Evolutionary conservation across 2,329 filamentous ascomycete genomes (phyloP), one percentile per base, ranked within the genome.

Genomic region (Calonectria hongkongensis): DNA sequence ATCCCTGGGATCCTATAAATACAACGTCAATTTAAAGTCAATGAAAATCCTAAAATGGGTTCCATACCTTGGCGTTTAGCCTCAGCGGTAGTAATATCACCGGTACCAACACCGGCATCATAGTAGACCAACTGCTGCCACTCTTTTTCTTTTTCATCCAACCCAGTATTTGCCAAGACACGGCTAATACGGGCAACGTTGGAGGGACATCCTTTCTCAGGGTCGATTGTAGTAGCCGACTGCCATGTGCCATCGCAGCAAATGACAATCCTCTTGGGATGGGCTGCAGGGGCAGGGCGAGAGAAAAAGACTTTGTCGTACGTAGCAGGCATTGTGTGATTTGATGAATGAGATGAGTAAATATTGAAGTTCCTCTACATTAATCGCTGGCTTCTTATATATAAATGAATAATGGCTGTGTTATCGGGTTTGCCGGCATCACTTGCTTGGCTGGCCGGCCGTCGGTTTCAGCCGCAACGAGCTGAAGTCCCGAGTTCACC

Each of bases 51-150:
- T 6, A 27, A 27, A 3, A 27, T 13, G 5, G 12, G 1, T 15
- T 28, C 5, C 21, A 27, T 50, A 50, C 47, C 47, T 27, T 50
- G 47, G 3, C 47, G 25, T 1, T 10, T 50, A 15, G 47, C 47
- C 21, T 50, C 47, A 5, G 13, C 4, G 9, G 7, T 21, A 13
- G 47, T 27, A 27, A 50, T 50, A 8, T 50, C 47, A 15, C 47
- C 47, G 4, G 47, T 50, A 2, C 47, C 47, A 27, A 50, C 47
- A 27, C 47, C 47, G 13, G 47, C 47, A 15, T 50, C 47, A 15
- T 50, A 50, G 47, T 50, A 50, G 47, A 50, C 47, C 21, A 50
- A 8, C 21, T 50, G 47, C 47, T 50, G 47, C 47, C 47, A 50
- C 21, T 50, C 47, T 13, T 50, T 50, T 5, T 27, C 13, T 8